A percentile compares a stretch with the other conserved stretches of the same genome.
Conservation (phyloP, 108 stramenopile species). For the Seminavis robusta region DNA sequence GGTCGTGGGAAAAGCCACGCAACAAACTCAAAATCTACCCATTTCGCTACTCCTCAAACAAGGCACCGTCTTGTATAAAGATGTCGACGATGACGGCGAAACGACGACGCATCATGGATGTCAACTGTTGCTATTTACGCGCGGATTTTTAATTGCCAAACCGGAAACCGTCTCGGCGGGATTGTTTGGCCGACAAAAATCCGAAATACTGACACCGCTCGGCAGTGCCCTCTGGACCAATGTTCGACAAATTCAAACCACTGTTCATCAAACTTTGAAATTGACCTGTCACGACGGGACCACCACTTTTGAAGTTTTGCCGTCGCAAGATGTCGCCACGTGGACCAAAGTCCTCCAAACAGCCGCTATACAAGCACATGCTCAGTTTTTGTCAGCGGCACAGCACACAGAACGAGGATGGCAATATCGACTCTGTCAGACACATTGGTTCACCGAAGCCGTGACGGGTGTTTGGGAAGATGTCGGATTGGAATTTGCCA, state of each 20-base stretch:
- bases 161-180: background rate
- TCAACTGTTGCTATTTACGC: conserved; percentile 34
- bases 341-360: no score
- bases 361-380: background rate
- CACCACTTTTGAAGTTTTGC: no score
- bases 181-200: background rate
- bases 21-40: background rate
- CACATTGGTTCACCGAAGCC: conserved; percentile 34
- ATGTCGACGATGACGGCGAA: background rate
- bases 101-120: conserved; percentile 12
- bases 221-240: background rate
- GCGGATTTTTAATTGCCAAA: conserved; percentile 34
- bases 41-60: conserved; percentile 11
- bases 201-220: background rate
- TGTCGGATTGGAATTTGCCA: background rate
- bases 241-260: conserved; percentile 3
- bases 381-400: conserved; percentile 18
- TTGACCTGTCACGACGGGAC: no score
- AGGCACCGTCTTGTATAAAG: conserved; percentile 9
- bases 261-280: background rate
- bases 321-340: no score
- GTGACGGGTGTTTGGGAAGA: conserved; percentile 12
- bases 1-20: background rate
- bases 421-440: conserved; percentile 31
- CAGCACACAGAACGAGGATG: conserved; percentile 23